A percentile compares a stretch with the other conserved stretches of the same genome.
phyloP scores from a whole-genome alignment of 306 rosid species.

The Trifolium fragiferum region DNA sequence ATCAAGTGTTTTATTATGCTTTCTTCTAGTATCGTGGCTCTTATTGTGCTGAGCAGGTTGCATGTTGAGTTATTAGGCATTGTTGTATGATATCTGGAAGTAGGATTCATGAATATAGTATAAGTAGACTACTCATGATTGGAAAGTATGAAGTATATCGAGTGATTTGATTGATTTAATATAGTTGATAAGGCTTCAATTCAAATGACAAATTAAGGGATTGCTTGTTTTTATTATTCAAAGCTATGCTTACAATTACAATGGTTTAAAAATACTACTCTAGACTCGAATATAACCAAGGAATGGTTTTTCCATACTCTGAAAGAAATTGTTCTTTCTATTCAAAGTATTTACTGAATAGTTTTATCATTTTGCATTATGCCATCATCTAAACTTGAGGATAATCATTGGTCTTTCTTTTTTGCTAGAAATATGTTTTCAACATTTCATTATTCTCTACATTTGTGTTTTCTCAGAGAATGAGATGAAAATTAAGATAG shows the following conservation, averaged over 20 bases:
- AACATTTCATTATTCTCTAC: constrained; percentile 8
- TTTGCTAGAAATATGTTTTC: not conserved
- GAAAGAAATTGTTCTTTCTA: not conserved
- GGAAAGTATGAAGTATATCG: constrained; percentile 11
- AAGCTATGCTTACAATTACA: constrained; percentile 1
- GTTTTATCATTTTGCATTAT: not conserved
- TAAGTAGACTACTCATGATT: not conserved
- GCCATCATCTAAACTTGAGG: not conserved
- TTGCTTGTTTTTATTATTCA: constrained; percentile 7
- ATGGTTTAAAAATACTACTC: not conserved
- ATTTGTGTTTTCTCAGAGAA: constrained; percentile 59
- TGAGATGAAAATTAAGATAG: constrained; percentile 63
- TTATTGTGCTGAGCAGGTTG: not conserved
- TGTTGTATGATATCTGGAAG: not conserved
- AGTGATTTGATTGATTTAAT: constrained; percentile 12
- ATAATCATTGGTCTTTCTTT: constrained; percentile 4
- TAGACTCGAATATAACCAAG: not conserved
- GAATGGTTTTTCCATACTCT: not conserved
- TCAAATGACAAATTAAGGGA: not conserved
- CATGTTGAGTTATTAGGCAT: not conserved
- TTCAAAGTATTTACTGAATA: not conserved
- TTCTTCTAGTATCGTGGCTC: not conserved
- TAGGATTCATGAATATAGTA: not conserved
- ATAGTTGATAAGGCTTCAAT: not conserved
- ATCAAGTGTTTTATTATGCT: not conserved